Percentiles rank a stretch among this genome's conserved stretches.
phyloP scores from a whole-genome alignment of 2,329 filamentous ascomycete species.

The Xylariaceae sp. region DNA sequence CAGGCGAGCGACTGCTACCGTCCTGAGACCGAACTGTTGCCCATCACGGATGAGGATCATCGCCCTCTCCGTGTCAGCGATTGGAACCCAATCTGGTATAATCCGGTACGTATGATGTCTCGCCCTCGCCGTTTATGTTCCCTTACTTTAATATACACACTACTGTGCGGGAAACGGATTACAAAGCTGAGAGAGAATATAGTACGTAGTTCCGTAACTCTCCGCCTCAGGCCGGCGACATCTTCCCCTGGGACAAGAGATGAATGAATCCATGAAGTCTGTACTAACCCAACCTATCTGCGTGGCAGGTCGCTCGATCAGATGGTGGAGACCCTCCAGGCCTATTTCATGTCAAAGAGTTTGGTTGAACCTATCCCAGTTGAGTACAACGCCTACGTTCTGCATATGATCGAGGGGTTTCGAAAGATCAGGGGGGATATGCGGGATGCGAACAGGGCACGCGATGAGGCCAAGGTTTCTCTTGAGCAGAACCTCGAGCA shows the following conservation, averaged over 20 bases:
- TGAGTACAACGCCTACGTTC: constrained; percentile 41
- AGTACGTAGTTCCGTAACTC: no score
- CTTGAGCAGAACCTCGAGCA: constrained; percentile 32
- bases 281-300: background rate
- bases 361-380: constrained; percentile 34
- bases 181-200: no score
- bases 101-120: constrained; percentile 16
- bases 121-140: no score
- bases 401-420: constrained; percentile 37
- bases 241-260: no score
- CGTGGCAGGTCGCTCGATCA: constrained; percentile 33
- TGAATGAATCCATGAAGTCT: no score
- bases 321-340: constrained; percentile 42
- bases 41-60: background rate
- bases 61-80: constrained; percentile 19
- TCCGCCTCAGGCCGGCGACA: no score
- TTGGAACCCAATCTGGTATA: constrained; percentile 32
- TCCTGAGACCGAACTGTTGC: constrained; percentile 10
- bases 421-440: constrained; percentile 31
- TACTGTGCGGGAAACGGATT: no score
- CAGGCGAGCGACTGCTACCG: constrained; percentile 9
- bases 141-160: no score
- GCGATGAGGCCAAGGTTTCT: constrained; percentile 27
- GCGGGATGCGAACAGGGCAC: constrained; percentile 20
- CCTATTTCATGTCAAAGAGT: constrained; percentile 37